Base-by-base conservation (phyloP, 805 yeast species). In the Saccharomycopsis sp. region DNA sequence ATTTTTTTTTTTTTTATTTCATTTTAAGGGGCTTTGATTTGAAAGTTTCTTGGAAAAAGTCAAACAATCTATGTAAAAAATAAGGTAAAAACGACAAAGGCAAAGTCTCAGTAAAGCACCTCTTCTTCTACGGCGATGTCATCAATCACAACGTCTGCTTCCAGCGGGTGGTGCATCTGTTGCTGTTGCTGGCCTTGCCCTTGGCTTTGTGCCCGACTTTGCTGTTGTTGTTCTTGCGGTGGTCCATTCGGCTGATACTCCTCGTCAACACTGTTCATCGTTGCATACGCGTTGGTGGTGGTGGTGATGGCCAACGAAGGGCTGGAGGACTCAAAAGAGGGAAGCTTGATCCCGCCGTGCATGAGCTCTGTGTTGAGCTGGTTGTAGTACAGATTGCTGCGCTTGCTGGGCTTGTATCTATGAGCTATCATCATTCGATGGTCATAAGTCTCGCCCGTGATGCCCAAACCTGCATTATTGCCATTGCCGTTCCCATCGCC, bases 301-400 rank as follows among this genome's bases (percentile, higher is more conserved):
- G 58, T 59, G 12, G 56, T 55, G 2, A 60, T 56, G 5, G 62
- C 60, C 36, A 50, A 49, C 2, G 61, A 57, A 15, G 61, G 62
- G 1, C 58, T 57, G 30, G 47, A 39, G 3, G 16, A 23, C 20
- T 37, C 38, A 7, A 44, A 22, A 8, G 22, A 12, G 4, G 48
- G 48, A n/a, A 44, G 33, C 8, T 27, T 34, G n/a, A 39, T 38
- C 10, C 42, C 40, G n/a, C n/a, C n/a, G n/a, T n/a, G n/a, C n/a
- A n/a, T n/a, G n/a, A n/a, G n/a, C n/a, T n/a, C n/a, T n/a, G n/a
- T n/a, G n/a, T n/a, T n/a, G n/a, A n/a, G n/a, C n/a, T n/a, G n/a
- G n/a, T n/a, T n/a, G n/a, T 25, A 25, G n/a, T 25, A 25, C n/a
- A 9, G 9, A 9, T 25, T 8, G 33, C 33, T 30, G 9, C 15